Evolutionary conservation across 2,329 filamentous ascomycete species (phyloP), one percentile per base, ranked within the genome.

Genomic region (Trichophyton rubrum): DNA sequence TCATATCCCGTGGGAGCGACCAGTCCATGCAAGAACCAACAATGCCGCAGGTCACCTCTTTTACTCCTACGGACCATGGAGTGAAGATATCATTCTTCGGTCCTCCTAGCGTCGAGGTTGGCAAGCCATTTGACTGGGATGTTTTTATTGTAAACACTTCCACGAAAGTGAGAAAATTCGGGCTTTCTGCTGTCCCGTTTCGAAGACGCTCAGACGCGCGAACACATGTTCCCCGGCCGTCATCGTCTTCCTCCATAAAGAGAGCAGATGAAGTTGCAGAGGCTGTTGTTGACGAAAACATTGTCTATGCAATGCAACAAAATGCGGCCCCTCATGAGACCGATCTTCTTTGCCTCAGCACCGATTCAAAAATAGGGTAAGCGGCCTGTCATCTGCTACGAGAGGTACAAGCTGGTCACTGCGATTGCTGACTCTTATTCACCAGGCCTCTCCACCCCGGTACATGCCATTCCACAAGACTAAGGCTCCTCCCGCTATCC

Each of bases 61-160:
- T 72, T 62, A 71, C 71, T 13, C 66, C 70, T 1, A 73, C 73
- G 11, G 72, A 76, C 53, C 64, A 77, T 56, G 79, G 77, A 7
- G 71, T 85, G 20, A 80, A 77, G 0, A 75, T 85, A 47, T 82
- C 80, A 1, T 79, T 85, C 64, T 78, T 78, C 3, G 79, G 80
- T 0, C 80, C 82, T 3, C 68, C 72, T 3, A 72, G 68, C 15
- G 78, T 80, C 9, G 68, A 72, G 7, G 77, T 82, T n/a, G 79
- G 79, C 11, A 72, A 78, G 41, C 72, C 77, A 2, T 84, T 85
- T 66, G 73, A 73, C 7, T 82, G 82, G 77, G 73, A 76, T 43
- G 73, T 85, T 3, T 82, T 85, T 62, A 79, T 85, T 43, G 78
- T 84, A 60, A 85, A 85, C 65, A 78, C 79, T 11, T 83, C 81